Evolutionary conservation across 768 basidiomycete genomes (phyloP).

Genomic region (Ramaria sp.): DNA sequence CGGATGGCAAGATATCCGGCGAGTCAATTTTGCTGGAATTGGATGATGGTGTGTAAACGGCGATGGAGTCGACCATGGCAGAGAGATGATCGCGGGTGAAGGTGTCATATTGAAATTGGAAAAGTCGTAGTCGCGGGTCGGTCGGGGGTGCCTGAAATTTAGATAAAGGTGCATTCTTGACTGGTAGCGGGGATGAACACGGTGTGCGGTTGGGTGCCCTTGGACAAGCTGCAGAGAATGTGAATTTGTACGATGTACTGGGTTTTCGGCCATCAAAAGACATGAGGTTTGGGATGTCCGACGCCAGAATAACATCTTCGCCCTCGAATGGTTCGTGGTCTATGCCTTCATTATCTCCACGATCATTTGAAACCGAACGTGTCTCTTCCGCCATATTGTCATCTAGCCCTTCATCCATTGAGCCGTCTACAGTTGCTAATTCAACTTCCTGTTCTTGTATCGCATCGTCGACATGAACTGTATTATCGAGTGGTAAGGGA

Average conservation of each 20-base stretch:
- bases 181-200: not conserved
- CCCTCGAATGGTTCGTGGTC: constrained; percentile 9
- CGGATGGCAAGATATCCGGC: constrained; percentile 28
- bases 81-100: constrained; percentile 92
- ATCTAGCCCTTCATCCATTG: not conserved
- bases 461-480: not conserved
- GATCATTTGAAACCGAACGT: not conserved
- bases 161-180: constrained; percentile 14
- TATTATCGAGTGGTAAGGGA: constrained; percentile 23
- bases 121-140: constrained; percentile 73
- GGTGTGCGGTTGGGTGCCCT: constrained; percentile 50
- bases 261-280: constrained; percentile 32
- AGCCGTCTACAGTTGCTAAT: constrained; percentile 11
- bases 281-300: constrained; percentile 38
- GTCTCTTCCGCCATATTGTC: not conserved
- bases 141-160: constrained; percentile 27
- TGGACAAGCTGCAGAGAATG: constrained; percentile 55
- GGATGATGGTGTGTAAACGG: constrained; percentile 56
- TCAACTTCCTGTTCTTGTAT: constrained; percentile 20
- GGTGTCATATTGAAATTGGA: constrained; percentile 93
- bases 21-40: constrained; percentile 25
- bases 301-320: constrained; percentile 36
- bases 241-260: constrained; percentile 53
- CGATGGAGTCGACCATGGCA: constrained; percentile 89
- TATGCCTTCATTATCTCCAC: constrained; percentile 7